Base-by-base conservation (phyloP, 1,284 basidiomycete genomes). In the Sparassis latifolia region DNA sequence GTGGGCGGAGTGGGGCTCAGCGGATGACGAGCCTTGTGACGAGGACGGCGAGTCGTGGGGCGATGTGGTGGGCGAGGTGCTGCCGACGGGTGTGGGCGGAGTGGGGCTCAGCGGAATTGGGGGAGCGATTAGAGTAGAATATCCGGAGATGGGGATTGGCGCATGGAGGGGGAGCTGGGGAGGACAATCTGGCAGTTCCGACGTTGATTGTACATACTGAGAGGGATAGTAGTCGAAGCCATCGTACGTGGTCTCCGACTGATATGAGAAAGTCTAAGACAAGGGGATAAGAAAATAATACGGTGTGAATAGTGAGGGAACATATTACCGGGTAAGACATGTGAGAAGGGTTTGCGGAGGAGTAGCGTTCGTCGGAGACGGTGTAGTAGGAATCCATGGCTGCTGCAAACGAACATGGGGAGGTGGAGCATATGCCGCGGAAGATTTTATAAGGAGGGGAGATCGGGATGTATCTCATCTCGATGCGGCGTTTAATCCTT, bases 141-240 rank as follows among this genome's bases (percentile, higher is more conserved):
- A 66, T 0, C 58, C 52, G 2, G 64, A 62, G 38, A 66, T 30
- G 10, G 63, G 62, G 10, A 64, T 52, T 2, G 63, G 64, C 0
- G 62, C 60, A 41, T 64, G 59, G n/a, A 66, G 61, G 5, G 55
- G 62, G 4, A 54, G 27, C 28, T 45, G 33, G n/a, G 33, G 33
- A n/a, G 31, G 30, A 28, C 42, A 49, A 20, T 20, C 20, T 20
- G 20, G 20, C 20, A 20, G 20, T 20, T 20, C 20, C 20, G 20
- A 20, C 20, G 20, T 20, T 20, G 20, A 20, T 20, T 20, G 20
- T 20, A 20, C 20, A 20, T 20, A 20, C 20, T 20, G 20, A 20
- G 20, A 20, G 20, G 20, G 20, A 20, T 20, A 20, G 20, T 20
- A 20, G 20, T 20, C 20, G 20, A 20, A 20, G 20, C 20, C 20